phyloP scores from a whole-genome alignment of 805 yeast species.

The Barnettozyma salicaria region DNA sequence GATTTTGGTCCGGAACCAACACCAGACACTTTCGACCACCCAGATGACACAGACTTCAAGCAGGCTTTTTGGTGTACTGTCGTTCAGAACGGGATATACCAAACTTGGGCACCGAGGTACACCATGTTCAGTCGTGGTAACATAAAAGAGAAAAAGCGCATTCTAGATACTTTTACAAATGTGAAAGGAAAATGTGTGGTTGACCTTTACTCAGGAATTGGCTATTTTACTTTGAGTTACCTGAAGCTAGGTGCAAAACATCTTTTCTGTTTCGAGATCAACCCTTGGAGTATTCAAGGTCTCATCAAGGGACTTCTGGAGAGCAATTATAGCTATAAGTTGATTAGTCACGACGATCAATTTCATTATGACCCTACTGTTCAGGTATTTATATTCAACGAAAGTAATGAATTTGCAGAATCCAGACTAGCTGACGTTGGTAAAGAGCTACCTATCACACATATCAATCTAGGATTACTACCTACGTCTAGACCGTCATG shows the following conservation, averaged over 20 bases:
- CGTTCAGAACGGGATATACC: slow-evolving; percentile 68
- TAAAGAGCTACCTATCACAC: slow-evolving; percentile 32
- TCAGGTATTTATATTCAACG: slow-evolving; percentile 44
- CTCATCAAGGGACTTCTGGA: slow-evolving; percentile 46
- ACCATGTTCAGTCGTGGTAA: slow-evolving; percentile 90
- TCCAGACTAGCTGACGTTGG: slow-evolving; percentile 31
- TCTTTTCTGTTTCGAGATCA: slow-evolving; percentile 75
- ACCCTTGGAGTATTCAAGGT: slow-evolving; percentile 81
- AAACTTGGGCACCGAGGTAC: slow-evolving; percentile 77
- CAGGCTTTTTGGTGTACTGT: slow-evolving; percentile 66
- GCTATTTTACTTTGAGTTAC: slow-evolving; percentile 74
- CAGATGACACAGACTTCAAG: slow-evolving; percentile 38
- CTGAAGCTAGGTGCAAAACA: slow-evolving; percentile 44
- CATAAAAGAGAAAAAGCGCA: slow-evolving; percentile 70
- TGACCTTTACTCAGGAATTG: slow-evolving; percentile 81
- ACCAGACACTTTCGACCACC: slow-evolving; percentile 26
- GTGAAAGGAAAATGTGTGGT: slow-evolving; percentile 42
- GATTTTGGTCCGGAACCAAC: slow-evolving; percentile 50
- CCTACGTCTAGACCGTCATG: slow-evolving; percentile 67
- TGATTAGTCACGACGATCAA: slow-evolving; percentile 30
- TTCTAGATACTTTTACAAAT: slow-evolving; percentile 38
- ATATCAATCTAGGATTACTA: slow-evolving; percentile 72
- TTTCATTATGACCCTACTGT: slow-evolving; percentile 26
- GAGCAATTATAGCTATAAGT: slow-evolving; percentile 37
- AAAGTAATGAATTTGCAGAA: slow-evolving; percentile 50